A percentile compares a stretch with the other conserved stretches of the same genome.
phyloP scores from a whole-genome alignment of 306 rosid species.

The Abrus pulchellus region DNA sequence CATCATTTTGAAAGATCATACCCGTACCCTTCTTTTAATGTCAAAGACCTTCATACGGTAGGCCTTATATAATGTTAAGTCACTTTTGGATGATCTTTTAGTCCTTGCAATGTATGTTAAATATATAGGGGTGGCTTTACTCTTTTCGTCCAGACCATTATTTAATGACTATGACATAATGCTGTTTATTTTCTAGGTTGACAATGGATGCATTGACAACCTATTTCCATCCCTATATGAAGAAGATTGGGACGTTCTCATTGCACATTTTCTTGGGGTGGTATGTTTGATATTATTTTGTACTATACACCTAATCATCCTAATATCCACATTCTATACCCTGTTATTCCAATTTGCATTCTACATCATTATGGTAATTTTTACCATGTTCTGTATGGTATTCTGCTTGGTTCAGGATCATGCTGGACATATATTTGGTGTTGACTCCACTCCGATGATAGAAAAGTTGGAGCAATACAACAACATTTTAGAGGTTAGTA shows the following conservation, averaged over 20 bases:
- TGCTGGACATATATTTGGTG: slow-evolving; percentile 98
- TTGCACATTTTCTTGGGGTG: slow-evolving; percentile 99
- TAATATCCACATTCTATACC: slow-evolving; percentile 16
- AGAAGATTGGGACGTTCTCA: slow-evolving; percentile 97
- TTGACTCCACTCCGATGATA: slow-evolving; percentile 85
- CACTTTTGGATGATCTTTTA: slow-evolving; percentile 38
- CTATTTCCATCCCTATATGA: slow-evolving; percentile 81
- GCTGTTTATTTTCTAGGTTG: slow-evolving; percentile 69
- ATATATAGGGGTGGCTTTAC: neutral
- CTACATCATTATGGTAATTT: slow-evolving; percentile 29
- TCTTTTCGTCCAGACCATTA: neutral
- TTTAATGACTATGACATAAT: slow-evolving; percentile 19
- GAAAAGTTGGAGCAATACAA: slow-evolving; percentile 95
- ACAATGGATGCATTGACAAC: slow-evolving; percentile 93
- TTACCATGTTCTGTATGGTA: slow-evolving; percentile 25
- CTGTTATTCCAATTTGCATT: slow-evolving; percentile 30
- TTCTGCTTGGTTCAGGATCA: slow-evolving; percentile 73
- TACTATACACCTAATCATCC: neutral
- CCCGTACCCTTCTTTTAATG: slow-evolving; percentile 95
- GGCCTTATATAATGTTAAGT: slow-evolving; percentile 31
- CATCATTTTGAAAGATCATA: slow-evolving; percentile 78
- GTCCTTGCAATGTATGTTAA: slow-evolving; percentile 38
- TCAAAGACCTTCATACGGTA: slow-evolving; percentile 96
- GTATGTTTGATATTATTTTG: slow-evolving; percentile 56
- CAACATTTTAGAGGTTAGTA: slow-evolving; percentile 69